These are phyloP conservation scores for Edaphochlamys debaryana DNA, from an alignment of 139 green algal species.

Conservation along the genomic window DNA sequence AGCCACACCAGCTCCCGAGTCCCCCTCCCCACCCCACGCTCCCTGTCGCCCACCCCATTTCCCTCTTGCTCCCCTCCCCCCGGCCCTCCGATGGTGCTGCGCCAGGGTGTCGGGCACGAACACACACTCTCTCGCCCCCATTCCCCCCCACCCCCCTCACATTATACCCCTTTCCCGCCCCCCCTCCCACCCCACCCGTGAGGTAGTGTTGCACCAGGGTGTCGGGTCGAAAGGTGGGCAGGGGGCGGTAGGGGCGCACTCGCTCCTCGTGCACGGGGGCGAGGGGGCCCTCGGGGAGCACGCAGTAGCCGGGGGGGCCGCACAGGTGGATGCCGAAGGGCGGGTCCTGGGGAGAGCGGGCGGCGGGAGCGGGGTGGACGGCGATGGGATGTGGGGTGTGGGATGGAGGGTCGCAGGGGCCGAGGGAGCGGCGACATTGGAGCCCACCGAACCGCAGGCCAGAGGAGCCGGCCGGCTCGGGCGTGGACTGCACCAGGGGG, in stretches of 20 bases:
- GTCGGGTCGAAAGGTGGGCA: slow-evolving; percentile 64
- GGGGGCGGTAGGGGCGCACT: slow-evolving; percentile 68
- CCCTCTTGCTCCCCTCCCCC: no score
- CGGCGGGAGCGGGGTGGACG: no score
- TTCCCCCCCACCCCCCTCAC: not conserved
- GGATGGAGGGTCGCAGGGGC: not conserved
- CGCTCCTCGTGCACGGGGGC: slow-evolving; percentile 66
- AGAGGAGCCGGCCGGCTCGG: no score
- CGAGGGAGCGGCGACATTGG: no score
- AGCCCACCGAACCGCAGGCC: no score
- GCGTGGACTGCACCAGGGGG: no score
- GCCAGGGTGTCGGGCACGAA: not conserved
- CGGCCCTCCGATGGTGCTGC: no score
- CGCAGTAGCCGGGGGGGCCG: slow-evolving; percentile 49
- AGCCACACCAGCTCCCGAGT: no score
- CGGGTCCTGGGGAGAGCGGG: slow-evolving; percentile 66
- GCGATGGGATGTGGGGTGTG: not conserved
- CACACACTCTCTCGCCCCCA: no score
- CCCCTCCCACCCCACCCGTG: no score
- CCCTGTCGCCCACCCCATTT: no score
- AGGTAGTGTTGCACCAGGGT: slow-evolving; percentile 72
- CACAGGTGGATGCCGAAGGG: slow-evolving; percentile 78
- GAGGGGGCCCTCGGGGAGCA: slow-evolving; percentile 54
- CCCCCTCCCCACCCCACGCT: no score
- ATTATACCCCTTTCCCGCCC: not conserved